These are phyloP conservation scores for Taphrina communis DNA, from an alignment of 1,139 yeast species.

Conservation along the genomic window DNA sequence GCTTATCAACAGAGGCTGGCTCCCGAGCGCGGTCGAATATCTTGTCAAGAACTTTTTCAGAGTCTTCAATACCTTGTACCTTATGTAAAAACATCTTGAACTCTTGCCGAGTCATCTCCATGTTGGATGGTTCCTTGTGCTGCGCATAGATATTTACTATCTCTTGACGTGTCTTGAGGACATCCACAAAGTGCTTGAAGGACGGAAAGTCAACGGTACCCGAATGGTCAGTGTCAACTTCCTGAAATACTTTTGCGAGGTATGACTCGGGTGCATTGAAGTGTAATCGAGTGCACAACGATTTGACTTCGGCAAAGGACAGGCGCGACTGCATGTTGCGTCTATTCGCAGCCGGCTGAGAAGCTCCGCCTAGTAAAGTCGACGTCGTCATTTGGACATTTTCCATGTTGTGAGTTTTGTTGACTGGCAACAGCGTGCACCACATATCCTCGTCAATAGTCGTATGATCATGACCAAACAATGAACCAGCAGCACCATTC, in stretches of 20 bases:
- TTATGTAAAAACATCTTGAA: conserved; percentile 59
- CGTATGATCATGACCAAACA: conserved; percentile 16
- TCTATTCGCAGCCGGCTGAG: background rate
- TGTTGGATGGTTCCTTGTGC: conserved; percentile 15
- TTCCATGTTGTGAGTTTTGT: background rate
- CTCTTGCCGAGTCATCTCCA: conserved; percentile 51
- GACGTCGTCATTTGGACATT: conserved; percentile 48
- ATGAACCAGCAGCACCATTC: conserved; percentile 53
- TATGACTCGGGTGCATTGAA: conserved; percentile 62
- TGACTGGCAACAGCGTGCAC: conserved; percentile 15
- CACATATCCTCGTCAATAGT: conserved; percentile 27
- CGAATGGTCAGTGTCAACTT: conserved; percentile 58
- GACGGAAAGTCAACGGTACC: conserved; percentile 67
- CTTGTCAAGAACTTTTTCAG: conserved; percentile 1
- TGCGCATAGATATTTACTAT: conserved; percentile 55
- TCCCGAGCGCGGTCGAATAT: conserved; percentile 26
- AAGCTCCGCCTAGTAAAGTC: too few species aligned
- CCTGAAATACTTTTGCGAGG: conserved; percentile 56
- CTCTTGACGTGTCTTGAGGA: conserved; percentile 60
- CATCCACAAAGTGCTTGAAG: conserved; percentile 72
- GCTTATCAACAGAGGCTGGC: conserved; percentile 15
- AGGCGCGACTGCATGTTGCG: conserved; percentile 48
- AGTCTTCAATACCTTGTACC: conserved; percentile 54
- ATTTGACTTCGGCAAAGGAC: conserved; percentile 70
- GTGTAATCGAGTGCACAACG: conserved; percentile 69